Base-by-base conservation (phyloP, 345 rosid species). In the Hibiscus syriacus region DNA sequence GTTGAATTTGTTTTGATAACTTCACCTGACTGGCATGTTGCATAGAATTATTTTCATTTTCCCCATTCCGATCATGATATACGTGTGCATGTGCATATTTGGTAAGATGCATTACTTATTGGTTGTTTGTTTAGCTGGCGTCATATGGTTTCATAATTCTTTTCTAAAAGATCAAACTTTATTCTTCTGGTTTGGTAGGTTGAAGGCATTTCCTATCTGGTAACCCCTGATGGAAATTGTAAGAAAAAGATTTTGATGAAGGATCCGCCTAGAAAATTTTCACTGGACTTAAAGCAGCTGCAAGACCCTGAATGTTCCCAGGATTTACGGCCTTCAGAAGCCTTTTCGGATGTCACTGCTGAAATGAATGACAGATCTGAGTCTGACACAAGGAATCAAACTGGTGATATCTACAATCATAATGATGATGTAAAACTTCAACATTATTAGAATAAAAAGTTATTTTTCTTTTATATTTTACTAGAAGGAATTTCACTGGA, bases 141-240 rank as follows among this genome's bases (percentile, higher is more conserved):
- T 67, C 13, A 32, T 53, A 22, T 66, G 32, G 16, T 69, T 74
- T 77, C 25, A 70, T 19, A 5, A 38, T 20, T 41, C 34, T 41
- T 59, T 53, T 63, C 16, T 34, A 26, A 52, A 43, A 63, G 65
- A 30, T 71, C 64, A 45, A 70, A 68, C 22, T 72, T 65, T 62
- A 57, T 57, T 66, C 74, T 69, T 63, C 70, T 71, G 60, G 32
- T 54, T 64, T 75, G 75, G 57, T 85, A 93, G 98, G 85, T 93
- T 73, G 94, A 89, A 73, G 78, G 72, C 68, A 68, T 84, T 81
- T 86, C 88, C 69, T 71, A 58, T 78, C 77, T 90, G 57, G 80
- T 78, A 72, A 76, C 74, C 75, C 64, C 58, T 68, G 74, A 78
- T 66, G 72, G 71, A 81, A 77, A 65, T 68, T 74, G 73, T 71